These are phyloP conservation scores for Xylariales sp. DNA, from an alignment of 2,329 filamentous ascomycete genomes.

Conservation along the genomic window DNA sequence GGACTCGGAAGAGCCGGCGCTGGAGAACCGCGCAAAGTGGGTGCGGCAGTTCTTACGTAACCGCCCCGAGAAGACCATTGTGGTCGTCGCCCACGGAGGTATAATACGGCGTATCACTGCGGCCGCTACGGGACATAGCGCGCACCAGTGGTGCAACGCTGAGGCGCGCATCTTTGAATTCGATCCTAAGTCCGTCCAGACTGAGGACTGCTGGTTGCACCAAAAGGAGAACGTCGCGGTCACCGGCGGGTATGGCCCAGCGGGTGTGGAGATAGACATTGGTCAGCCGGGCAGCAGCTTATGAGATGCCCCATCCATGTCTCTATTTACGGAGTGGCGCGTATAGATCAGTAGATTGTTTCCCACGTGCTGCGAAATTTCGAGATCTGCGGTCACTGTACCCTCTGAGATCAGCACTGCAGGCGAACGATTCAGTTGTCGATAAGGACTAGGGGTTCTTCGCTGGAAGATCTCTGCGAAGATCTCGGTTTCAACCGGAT, in stretches of 20 bases:
- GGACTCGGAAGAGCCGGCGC: constrained; percentile 35
- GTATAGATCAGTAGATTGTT: neutral
- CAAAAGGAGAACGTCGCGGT: constrained; percentile 42
- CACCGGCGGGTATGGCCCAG: constrained; percentile 42
- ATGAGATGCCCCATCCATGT: constrained; percentile 7
- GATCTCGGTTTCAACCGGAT: constrained; percentile 35
- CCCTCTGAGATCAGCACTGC: constrained; percentile 4
- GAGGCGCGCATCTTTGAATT: constrained; percentile 44
- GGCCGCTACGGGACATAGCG: constrained; percentile 24
- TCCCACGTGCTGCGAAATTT: constrained; percentile 2
- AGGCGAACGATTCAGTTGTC: neutral
- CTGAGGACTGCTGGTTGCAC: constrained; percentile 43
- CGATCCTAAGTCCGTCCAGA: constrained; percentile 37
- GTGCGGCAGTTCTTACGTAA: constrained; percentile 46
- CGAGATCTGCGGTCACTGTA: neutral
- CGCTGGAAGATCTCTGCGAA: constrained; percentile 14
- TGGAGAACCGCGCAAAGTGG: constrained; percentile 42
- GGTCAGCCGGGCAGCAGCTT: constrained; percentile 32
- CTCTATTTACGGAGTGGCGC: neutral
- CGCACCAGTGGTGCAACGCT: constrained; percentile 41
- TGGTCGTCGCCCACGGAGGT: constrained; percentile 49
- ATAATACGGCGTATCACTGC: constrained; percentile 43
- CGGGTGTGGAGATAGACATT: constrained; percentile 42
- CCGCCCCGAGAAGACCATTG: constrained; percentile 46
- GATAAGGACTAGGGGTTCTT: neutral